phyloP scores from a whole-genome alignment of 139 green algal species.

The Raphidocelis subcapitata region DNA sequence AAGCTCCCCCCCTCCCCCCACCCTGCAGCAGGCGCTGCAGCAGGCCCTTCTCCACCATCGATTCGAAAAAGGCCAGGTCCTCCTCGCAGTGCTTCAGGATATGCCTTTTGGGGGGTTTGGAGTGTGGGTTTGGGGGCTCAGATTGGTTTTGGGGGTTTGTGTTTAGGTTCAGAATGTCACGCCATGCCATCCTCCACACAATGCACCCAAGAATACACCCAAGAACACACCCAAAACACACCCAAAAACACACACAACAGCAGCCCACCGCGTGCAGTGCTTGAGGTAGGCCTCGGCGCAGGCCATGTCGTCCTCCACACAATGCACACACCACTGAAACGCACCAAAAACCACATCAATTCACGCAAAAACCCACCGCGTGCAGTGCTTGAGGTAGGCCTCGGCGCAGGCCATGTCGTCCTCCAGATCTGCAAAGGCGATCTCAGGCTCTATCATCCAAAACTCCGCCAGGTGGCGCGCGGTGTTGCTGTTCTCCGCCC shows the following conservation, averaged over 20 bases:
- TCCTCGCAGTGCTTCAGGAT: conserved; percentile 63
- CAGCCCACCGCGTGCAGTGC: conserved; percentile 50
- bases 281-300: conserved; percentile 75
- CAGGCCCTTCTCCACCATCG: conserved; percentile 58
- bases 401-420: conserved; percentile 68
- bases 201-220: no score
- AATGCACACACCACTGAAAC: no score
- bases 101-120: not conserved
- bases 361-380: conserved; percentile 35
- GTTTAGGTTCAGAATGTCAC: no score
- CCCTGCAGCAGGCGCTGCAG: conserved; percentile 28
- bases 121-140: no score
- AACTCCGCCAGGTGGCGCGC: conserved; percentile 83
- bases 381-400: conserved; percentile 69
- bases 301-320: no score
- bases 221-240: no score
- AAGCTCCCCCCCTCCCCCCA: no score
- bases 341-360: no score
- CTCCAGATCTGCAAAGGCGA: conserved; percentile 72
- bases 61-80: conserved; percentile 74
- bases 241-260: no score
- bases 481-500: conserved; percentile 65
- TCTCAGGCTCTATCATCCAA: conserved; percentile 90
- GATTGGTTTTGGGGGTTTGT: no score
- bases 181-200: no score